A percentile compares a stretch with the other conserved stretches of the same genome.
These are phyloP conservation scores for Astrothelium macrocarpum DNA, from an alignment of 495 filamentous ascomycete species.

Conservation along the genomic window DNA sequence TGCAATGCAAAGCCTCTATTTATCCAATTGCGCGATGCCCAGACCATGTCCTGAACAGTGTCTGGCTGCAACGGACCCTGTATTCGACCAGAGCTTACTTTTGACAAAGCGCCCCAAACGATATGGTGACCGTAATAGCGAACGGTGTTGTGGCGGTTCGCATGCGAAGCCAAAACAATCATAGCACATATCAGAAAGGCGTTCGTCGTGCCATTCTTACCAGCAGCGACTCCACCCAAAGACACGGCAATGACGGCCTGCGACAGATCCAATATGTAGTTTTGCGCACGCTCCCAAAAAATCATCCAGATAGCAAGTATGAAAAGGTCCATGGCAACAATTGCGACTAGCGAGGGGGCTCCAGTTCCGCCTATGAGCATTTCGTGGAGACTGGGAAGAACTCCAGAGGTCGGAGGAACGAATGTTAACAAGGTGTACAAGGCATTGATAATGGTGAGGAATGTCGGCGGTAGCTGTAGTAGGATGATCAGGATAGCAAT, in stretches of 20 bases:
- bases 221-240: slow-evolving; percentile 73
- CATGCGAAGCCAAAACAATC: slow-evolving; percentile 46
- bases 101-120: background rate
- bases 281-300: slow-evolving; percentile 79
- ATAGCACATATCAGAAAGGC: slow-evolving; percentile 68
- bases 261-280: slow-evolving; percentile 84
- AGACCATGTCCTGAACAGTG: background rate
- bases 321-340: slow-evolving; percentile 70
- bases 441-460: slow-evolving; percentile 82
- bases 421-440: slow-evolving; percentile 91
- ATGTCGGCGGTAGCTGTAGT: slow-evolving; percentile 86
- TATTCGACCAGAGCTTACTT: background rate
- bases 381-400: slow-evolving; percentile 33
- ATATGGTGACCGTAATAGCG: slow-evolving; percentile 2
- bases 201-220: slow-evolving; percentile 50
- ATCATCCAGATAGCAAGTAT: slow-evolving; percentile 82
- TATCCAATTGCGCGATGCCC: background rate
- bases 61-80: background rate
- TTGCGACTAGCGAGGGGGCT: slow-evolving; percentile 66
- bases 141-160: background rate
- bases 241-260: slow-evolving; percentile 94
- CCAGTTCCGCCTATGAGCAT: slow-evolving; percentile 58
- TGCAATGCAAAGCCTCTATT: slow-evolving; percentile 62
- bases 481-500: slow-evolving; percentile 97
- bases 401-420: slow-evolving; percentile 56